Evolutionary conservation across 2,329 filamentous ascomycete genomes (phyloP).

Genomic region (Xylaria sp.): DNA sequence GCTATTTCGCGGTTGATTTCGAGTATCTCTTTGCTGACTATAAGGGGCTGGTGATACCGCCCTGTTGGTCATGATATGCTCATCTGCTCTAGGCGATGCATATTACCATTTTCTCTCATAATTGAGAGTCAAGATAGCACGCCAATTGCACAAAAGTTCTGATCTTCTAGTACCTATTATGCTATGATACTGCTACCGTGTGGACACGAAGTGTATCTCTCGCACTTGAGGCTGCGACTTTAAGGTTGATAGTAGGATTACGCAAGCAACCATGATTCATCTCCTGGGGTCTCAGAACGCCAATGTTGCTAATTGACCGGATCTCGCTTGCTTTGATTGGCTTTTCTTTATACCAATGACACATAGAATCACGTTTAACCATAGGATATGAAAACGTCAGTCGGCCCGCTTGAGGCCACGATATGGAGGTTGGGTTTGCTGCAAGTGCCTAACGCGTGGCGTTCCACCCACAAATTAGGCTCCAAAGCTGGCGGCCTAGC

Average conservation of each 20-base stretch:
- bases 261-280: too few species aligned
- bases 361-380: too few species aligned
- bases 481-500: neutral
- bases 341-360: too few species aligned
- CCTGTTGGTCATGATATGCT: constrained; percentile 2
- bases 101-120: constrained; percentile 7
- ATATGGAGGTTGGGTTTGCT: too few species aligned
- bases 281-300: too few species aligned
- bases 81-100: constrained; percentile 2
- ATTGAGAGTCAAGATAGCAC: constrained; percentile 10
- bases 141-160: constrained; percentile 12
- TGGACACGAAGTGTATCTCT: neutral
- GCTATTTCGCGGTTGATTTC: constrained; percentile 8
- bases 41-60: constrained; percentile 6
- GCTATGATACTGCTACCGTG: neutral
- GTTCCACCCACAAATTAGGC: constrained; percentile 33
- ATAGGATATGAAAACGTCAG: too few species aligned
- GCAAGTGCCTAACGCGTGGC: constrained; percentile 25
- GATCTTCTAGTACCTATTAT: neutral
- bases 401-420: too few species aligned
- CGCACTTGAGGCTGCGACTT: too few species aligned
- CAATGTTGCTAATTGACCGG: too few species aligned
- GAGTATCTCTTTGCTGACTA: constrained; percentile 9
- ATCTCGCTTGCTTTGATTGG: too few species aligned
- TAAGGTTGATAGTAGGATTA: too few species aligned